Evolutionary conservation across 2,329 filamentous ascomycete genomes (phyloP).

Genomic region (Trichoderma sp.): DNA sequence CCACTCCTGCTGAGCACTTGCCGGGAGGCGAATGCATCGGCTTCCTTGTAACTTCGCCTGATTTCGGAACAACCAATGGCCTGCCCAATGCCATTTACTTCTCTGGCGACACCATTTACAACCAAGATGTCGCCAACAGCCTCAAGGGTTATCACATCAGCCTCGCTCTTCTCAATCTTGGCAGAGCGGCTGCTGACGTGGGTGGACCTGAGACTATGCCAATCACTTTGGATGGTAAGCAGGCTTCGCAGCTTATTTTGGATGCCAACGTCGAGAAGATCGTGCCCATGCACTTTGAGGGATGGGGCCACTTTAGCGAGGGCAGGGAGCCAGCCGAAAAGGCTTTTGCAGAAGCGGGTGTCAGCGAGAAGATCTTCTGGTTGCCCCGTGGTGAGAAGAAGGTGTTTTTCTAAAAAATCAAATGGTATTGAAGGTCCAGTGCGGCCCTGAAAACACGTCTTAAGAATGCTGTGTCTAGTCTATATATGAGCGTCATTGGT

Average conservation of each 20-base stretch:
- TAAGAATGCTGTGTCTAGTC: neutral
- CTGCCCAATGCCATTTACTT: slow-evolving; percentile 47
- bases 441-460: neutral
- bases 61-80: slow-evolving; percentile 39
- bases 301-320: slow-evolving; percentile 45
- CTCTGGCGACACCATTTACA: slow-evolving; percentile 48
- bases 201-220: slow-evolving; percentile 28
- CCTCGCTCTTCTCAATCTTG: slow-evolving; percentile 42
- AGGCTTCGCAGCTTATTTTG: slow-evolving; percentile 38
- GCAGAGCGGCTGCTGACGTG: slow-evolving; percentile 32
- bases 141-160: slow-evolving; percentile 36
- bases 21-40: slow-evolving; percentile 45
- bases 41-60: slow-evolving; percentile 38
- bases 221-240: slow-evolving; percentile 45
- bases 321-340: slow-evolving; percentile 25
- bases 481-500: neutral
- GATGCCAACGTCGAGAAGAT: slow-evolving; percentile 41
- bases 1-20: slow-evolving; percentile 43
- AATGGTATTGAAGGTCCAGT: neutral
- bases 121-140: slow-evolving; percentile 39
- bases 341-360: slow-evolving; percentile 35
- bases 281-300: slow-evolving; percentile 48
- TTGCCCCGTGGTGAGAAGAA: slow-evolving; percentile 28
- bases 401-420: slow-evolving; percentile 10
- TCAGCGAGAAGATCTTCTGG: slow-evolving; percentile 37